Evolutionary conservation across 2,329 filamentous ascomycete genomes (phyloP), one percentile per base, ranked within the genome.

Genomic region (Orbilia quercus): DNA sequence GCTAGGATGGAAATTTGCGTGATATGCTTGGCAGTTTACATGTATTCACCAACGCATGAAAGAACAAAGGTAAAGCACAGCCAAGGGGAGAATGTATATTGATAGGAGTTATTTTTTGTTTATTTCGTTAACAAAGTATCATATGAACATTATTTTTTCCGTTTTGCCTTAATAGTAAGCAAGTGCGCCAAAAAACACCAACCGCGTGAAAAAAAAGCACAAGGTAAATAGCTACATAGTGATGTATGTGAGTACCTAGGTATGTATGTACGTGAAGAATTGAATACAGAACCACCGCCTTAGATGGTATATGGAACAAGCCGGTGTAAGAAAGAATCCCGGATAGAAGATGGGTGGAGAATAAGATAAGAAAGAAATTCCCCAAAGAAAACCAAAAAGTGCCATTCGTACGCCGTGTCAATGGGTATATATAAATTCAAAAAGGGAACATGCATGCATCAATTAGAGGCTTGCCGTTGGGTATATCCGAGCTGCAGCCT

Each of bases 131-230:
- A 11, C 1, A 51, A 11, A 44, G 20, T 31, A 28, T 53, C 45
- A 45, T 31, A 38, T n/a, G 45, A 50, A 42, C 36, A 44, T 65
- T 20, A 65, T 50, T 58, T 64, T 57, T 63, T 5, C 20, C 23
- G 50, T 58, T 64, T 57, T 63, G 5, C 20, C 23, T 22, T 31
- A 20, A 28, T 31, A 16, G 14, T 16, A 62, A 51, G 47, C 7
- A 20, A 53, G n/a, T 69, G 36, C 66, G 57, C 57, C 47, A 48
- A 55, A n/a, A 31, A 65, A 65, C 65, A 34, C 75, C 75, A 69
- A 59, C 74, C 45, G 42, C 58, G 69, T 59, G 73, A 47, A 47
- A 42, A 28, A 55, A 14, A 12, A 63, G 14, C 44, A 25, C 36
- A 57, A 55, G 20, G 53, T 45, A 22, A 20, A 25, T n/a, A 48